Evolutionary conservation across 306 rosid species (phyloP).

Genomic region (Ammopiptanthus mongolicus): DNA sequence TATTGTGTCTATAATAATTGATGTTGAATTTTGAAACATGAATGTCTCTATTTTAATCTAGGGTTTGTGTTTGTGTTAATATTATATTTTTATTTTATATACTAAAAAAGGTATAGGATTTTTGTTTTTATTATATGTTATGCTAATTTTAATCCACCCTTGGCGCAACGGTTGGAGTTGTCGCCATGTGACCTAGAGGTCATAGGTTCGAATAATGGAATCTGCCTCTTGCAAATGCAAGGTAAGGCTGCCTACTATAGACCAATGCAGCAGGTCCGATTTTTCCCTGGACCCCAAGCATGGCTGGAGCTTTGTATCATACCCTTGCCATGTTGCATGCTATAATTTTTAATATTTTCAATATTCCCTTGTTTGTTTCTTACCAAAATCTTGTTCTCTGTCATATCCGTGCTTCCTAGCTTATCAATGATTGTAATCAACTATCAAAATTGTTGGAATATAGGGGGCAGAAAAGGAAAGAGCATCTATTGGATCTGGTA

Average conservation of each 20-base stretch:
- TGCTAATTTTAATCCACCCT: neutral
- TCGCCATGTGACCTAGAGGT: neutral
- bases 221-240: neutral
- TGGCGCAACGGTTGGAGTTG: neutral
- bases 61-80: neutral
- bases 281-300: neutral
- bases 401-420: neutral
- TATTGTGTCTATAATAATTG: neutral
- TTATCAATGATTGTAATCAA: slow-evolving; percentile 6
- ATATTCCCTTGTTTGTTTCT: neutral
- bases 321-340: neutral
- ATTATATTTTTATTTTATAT: neutral
- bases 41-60: neutral
- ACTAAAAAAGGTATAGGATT: neutral
- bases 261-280: neutral
- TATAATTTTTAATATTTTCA: neutral
- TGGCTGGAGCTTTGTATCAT: neutral
- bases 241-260: neutral
- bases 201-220: neutral
- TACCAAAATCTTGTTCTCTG: neutral
- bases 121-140: too few species aligned
- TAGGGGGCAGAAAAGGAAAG: neutral
- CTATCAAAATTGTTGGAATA: neutral
- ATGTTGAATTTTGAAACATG: neutral
- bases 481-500: neutral